Percentiles rank a stretch among this genome's conserved stretches.
These are phyloP conservation scores for Cryptococcus sp. DNA, from an alignment of 1,284 basidiomycete genomes.

Conservation along the genomic window DNA sequence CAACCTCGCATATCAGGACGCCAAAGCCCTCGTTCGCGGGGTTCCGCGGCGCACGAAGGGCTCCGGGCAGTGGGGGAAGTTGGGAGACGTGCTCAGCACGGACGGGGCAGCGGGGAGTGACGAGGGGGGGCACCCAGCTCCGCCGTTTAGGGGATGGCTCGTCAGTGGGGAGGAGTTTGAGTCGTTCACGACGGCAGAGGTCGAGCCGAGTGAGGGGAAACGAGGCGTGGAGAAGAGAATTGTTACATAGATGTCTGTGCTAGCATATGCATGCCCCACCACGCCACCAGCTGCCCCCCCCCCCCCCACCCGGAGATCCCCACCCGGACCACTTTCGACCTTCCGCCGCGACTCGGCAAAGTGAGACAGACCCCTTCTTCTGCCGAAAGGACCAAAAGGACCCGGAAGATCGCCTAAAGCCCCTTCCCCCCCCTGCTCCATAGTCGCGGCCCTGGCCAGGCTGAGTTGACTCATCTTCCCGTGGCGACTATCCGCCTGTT, in stretches of 20 bases:
- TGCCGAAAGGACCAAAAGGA: no score
- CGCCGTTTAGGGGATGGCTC: constrained; percentile 62
- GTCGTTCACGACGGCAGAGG: constrained; percentile 49
- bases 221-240: no score
- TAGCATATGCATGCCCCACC: not conserved
- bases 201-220: not conserved
- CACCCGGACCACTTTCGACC: no score
- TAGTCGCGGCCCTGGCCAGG: no score
- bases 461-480: no score
- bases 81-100: constrained; percentile 7
- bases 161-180: constrained; percentile 57
- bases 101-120: not conserved
- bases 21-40: constrained; percentile 55
- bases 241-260: not conserved
- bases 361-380: no score
- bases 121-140: not conserved
- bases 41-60: constrained; percentile 20
- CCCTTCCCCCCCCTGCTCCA: no score
- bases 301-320: no score
- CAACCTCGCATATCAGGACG: constrained; percentile 52
- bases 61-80: not conserved
- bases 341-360: no score
- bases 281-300: no score
- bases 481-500: no score
- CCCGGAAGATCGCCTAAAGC: no score